Evolutionary conservation across 164 flowering plant genomes (phyloP).

Genomic region (Cinnamomum chago): DNA sequence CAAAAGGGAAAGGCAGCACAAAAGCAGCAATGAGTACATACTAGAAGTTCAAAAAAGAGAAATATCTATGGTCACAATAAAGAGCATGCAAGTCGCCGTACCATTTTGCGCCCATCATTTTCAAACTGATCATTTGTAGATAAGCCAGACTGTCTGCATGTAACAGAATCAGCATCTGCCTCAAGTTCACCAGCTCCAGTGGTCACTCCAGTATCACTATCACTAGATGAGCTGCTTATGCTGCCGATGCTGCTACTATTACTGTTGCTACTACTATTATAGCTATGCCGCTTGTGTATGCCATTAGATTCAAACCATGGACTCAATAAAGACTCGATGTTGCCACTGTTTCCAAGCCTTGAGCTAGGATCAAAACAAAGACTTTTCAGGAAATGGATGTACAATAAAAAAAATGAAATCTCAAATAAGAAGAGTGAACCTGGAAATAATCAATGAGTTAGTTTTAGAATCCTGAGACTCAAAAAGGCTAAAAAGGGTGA

Average conservation of each 20-base stretch:
- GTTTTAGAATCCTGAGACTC: too few relatives aligned
- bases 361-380: slow-evolving; percentile 16
- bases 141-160: slow-evolving; percentile 70
- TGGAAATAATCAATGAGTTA: too few relatives aligned
- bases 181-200: slow-evolving; percentile 70
- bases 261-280: slow-evolving; percentile 82
- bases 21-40: background rate
- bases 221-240: slow-evolving; percentile 78
- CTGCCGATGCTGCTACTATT: slow-evolving; percentile 81
- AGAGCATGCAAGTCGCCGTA: slow-evolving; percentile 15
- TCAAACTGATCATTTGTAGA: slow-evolving; percentile 60
- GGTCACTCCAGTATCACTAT: slow-evolving; percentile 58
- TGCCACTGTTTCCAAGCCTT: slow-evolving; percentile 33
- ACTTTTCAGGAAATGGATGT: slow-evolving; percentile 3
- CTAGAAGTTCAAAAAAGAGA: background rate
- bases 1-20: background rate
- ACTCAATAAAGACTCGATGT: slow-evolving; percentile 43
- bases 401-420: background rate
- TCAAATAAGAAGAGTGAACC: background rate
- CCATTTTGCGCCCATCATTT: slow-evolving; percentile 52
- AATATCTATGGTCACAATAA: background rate
- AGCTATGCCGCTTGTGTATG: slow-evolving; percentile 27
- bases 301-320: slow-evolving; percentile 41
- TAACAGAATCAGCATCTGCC: slow-evolving; percentile 94
- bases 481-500: too few relatives aligned